Base-by-base conservation (phyloP, 78 protist species). In the Cyanophora paradoxa region DNA sequence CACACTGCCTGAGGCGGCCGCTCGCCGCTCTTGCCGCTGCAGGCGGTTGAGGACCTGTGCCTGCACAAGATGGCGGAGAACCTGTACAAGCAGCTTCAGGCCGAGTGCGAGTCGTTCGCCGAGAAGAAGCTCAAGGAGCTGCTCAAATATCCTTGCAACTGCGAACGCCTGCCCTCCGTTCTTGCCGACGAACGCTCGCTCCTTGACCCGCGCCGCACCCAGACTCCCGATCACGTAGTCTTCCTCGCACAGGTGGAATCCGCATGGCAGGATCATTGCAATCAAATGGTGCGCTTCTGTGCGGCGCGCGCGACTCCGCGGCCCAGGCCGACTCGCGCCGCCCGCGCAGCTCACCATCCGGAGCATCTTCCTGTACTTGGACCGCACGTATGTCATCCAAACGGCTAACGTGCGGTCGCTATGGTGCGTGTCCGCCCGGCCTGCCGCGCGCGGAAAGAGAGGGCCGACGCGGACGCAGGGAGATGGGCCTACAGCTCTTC, bases 311-410 rank as follows among this genome's bases (percentile, higher is more conserved):
- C 26, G 13, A n/a, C n/a, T n/a, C n/a, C n/a, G n/a, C n/a, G n/a
- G n/a, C n/a, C n/a, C n/a, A n/a, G n/a, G n/a, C 13, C 11, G 13
- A 17, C 61, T 14, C 61, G 6, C 61, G 13, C 26, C 19, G 33
- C n/a, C 61, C 61, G 6, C 34, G 10, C 61, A 40, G 78, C 50
- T 16, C 50, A 26, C 69, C 73, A 76, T 92, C n/a, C 76, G 90
- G 31, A 40, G 79, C 28, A 80, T 92, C 42, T 92, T 92, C 67
- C 73, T 92, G 30, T 59, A 41, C 72, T 70, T 92, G 42, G 96
- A 92, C 72, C 79, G 96, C 30, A 86, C 87, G 0, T 90, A 86
- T 77, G 92, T 81, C 3, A 30, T 86, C 40, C 85, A 61, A 39
- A 52, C 69, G 17, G 3, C 77, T 34, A 52, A 24, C 34, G 75